Evolutionary conservation across 1,139 yeast species (phyloP), one percentile per base, ranked within the genome.

Genomic region (Debaryomyces subglobosus): DNA sequence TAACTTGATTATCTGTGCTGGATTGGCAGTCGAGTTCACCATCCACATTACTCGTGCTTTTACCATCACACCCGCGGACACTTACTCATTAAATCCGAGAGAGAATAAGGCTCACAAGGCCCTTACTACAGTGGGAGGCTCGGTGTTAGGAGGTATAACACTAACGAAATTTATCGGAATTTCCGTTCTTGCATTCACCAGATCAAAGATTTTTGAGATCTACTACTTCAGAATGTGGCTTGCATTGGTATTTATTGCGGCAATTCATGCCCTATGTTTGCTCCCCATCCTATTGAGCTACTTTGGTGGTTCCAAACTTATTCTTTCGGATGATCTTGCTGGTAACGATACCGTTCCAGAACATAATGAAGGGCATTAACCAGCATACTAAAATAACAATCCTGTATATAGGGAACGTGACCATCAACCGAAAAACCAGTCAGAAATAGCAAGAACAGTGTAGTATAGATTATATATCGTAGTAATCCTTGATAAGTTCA

Each of bases 141-240:
- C 97, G 1, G 96, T 92, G 0, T 74, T 94, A 50, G 86, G 90
- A 16, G 99, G 99, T 2, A 92, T 94, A 47, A 88, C 96, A 1
- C 63, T 91, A 56, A 94, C 98, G 5, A 94, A 94, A 63, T 69
- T 92, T 37, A 85, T 94, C 54, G 99, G 99, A 1, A 91, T 94
- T 1, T 68, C 79, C 24, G 96, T 94, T 5, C 72, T 94, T 41
- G 96, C 96, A 5, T 91, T 91, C 62, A 89, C 98, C 0, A 72
- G 81, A 51, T 88, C 96, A 29, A 84, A 87, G 66, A 92, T 94
- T 32, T 94, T 92, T 64, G 96, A 91, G 55, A 82, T 94, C 1
- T 94, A 89, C 65, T 94, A 94, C 63, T 94, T 94, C 75, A 71
- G 97, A 52, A 91, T 94, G 97, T 94, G 98, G 98, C 72, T 89